Evolutionary conservation across 768 basidiomycete species (phyloP).

Genomic region (Sporobolomyces pararoseus): DNA sequence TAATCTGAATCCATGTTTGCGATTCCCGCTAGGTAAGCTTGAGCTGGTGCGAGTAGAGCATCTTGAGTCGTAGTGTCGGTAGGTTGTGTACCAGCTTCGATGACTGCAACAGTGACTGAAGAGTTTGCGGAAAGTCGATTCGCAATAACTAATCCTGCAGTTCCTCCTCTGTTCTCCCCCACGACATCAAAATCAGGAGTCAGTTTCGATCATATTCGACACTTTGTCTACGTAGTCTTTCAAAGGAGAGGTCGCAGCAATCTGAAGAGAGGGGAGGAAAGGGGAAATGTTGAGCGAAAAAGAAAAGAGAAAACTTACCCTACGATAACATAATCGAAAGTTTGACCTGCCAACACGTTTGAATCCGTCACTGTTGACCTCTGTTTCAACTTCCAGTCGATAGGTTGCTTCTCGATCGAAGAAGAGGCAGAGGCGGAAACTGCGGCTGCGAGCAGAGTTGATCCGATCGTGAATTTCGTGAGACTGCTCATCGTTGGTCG

Average conservation of each 20-base stretch:
- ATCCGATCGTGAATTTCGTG: neutral
- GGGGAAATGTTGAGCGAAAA: neutral
- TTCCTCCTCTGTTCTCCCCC: conserved; percentile 36
- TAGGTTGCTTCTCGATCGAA: neutral
- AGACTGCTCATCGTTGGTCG: too few relatives aligned
- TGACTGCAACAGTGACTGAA: conserved; percentile 39
- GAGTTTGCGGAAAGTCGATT: conserved; percentile 46
- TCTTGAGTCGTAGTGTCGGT: too few relatives aligned
- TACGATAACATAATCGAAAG: conserved; percentile 39
- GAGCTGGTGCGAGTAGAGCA: too few relatives aligned
- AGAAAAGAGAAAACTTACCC: neutral
- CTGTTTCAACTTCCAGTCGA: conserved; percentile 26
- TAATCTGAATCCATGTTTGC: conserved; percentile 29
- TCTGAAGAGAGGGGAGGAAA: too few relatives aligned
- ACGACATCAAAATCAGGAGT: neutral
- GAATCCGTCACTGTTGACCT: conserved; percentile 27
- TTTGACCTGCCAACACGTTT: conserved; percentile 16
- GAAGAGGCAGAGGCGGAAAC: neutral
- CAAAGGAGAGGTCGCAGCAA: too few relatives aligned
- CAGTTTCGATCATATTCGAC: neutral
- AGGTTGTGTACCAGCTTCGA: too few relatives aligned
- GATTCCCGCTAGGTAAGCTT: conserved; percentile 32
- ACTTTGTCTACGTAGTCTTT: too few relatives aligned
- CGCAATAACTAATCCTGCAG: conserved; percentile 49
- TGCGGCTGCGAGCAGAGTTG: neutral